Conservation (phyloP, 208 protist genomes). For the Trypanosoma theileri region DNA sequence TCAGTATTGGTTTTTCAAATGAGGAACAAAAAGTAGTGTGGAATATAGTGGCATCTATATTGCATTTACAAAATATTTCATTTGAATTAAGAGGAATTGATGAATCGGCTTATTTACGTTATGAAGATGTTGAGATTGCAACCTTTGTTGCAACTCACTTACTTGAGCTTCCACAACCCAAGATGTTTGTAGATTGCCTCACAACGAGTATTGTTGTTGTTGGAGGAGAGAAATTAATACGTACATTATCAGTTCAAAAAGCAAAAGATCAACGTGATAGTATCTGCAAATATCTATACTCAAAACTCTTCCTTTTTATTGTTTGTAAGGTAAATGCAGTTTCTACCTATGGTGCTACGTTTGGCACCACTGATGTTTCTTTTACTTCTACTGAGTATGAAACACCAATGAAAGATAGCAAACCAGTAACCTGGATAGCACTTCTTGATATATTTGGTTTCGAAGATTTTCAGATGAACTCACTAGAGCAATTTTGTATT, state of each 20-base stretch:
- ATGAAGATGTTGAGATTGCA: slow-evolving; percentile 15
- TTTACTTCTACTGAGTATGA: background rate
- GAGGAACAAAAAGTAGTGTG: slow-evolving; percentile 29
- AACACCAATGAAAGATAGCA: background rate
- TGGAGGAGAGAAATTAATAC: slow-evolving; percentile 31
- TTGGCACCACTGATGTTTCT: background rate
- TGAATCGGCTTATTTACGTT: slow-evolving; percentile 13
- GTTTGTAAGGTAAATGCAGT: slow-evolving; percentile 60
- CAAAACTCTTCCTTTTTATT: slow-evolving; percentile 65
- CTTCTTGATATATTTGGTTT: slow-evolving; percentile 90
- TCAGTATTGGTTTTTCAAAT: slow-evolving; percentile 17
- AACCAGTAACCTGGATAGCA: slow-evolving; percentile 51
- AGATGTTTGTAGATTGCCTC: slow-evolving; percentile 31
- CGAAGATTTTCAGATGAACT: slow-evolving; percentile 76
- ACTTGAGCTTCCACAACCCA: slow-evolving; percentile 37
- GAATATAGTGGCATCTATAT: slow-evolving; percentile 27
- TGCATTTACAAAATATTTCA: slow-evolving; percentile 35
- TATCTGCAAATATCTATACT: slow-evolving; percentile 73
- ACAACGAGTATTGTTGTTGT: slow-evolving; percentile 43
- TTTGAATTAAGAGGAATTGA: slow-evolving; percentile 19
- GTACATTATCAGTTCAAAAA: slow-evolving; percentile 46
- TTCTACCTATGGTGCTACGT: slow-evolving; percentile 3
- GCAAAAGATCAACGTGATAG: slow-evolving; percentile 59
- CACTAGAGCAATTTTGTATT: slow-evolving; percentile 92
- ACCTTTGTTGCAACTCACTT: slow-evolving; percentile 37